Evolutionary conservation across 2,329 filamentous ascomycete species (phyloP).

Genomic region (Pyricularia pennisetigena): DNA sequence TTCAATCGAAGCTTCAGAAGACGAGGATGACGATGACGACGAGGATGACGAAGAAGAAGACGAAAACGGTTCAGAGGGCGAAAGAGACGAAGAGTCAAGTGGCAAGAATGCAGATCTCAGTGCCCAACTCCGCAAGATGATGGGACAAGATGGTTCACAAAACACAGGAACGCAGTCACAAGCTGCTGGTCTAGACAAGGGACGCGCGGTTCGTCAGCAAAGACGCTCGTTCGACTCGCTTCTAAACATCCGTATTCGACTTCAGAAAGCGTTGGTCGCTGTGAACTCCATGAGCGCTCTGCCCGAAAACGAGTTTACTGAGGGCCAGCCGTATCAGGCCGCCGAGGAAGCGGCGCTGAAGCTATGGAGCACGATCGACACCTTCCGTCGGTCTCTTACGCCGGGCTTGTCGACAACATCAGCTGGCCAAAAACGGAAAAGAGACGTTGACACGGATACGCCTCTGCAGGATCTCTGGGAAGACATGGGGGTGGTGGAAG

Average conservation of each 20-base stretch:
- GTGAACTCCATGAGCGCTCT: conserved; percentile 60
- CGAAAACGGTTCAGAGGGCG: conserved; percentile 24
- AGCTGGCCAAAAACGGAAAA: conserved; percentile 53
- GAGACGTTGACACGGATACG: conserved; percentile 14
- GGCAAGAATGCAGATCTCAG: conserved; percentile 20
- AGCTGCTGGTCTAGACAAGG: conserved; percentile 74
- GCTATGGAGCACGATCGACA: conserved; percentile 73
- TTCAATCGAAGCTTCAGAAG: conserved; percentile 18
- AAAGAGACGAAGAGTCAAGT: conserved; percentile 18
- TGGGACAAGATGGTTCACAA: conserved; percentile 54
- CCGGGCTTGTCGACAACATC: conserved; percentile 31
- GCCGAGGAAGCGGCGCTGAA: conserved; percentile 80
- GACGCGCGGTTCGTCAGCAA: conserved; percentile 76
- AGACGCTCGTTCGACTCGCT: conserved; percentile 79
- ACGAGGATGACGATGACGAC: conserved; percentile 18
- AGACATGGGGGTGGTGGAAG: conserved; percentile 57
- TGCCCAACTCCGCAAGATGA: conserved; percentile 55
- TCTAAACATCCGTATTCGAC: conserved; percentile 79
- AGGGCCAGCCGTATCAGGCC: conserved; percentile 52
- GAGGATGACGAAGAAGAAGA: conserved; percentile 23
- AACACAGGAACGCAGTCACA: conserved; percentile 49
- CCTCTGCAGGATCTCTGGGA: conserved; percentile 61
- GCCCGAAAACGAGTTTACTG: conserved; percentile 25
- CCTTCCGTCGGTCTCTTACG: conserved; percentile 53
- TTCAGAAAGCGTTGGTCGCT: conserved; percentile 83